Evolutionary conservation across 495 filamentous ascomycete species (phyloP).

Genomic region (Talaromyces proteolyticus): DNA sequence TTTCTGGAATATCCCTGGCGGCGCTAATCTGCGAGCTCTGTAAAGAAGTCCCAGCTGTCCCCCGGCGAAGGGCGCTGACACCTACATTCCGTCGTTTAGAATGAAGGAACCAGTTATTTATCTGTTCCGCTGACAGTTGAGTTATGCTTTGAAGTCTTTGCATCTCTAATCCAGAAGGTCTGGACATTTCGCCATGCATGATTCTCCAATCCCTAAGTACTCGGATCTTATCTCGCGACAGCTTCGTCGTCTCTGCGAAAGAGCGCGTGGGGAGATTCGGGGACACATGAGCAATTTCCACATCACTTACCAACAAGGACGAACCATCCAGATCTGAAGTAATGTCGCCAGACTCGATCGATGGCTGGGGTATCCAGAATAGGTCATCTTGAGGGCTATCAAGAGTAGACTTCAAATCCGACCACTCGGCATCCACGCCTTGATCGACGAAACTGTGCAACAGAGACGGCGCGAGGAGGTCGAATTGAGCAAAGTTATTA

Average conservation of each 20-base stretch:
- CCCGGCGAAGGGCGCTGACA: neutral
- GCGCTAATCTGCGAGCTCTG: neutral
- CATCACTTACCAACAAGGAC: too few relatives aligned
- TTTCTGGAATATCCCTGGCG: neutral
- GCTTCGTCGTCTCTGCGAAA: neutral
- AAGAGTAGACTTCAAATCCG: neutral
- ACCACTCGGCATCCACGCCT: neutral
- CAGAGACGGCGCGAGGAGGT: neutral
- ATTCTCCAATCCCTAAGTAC: conserved; percentile 5
- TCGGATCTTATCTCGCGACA: neutral
- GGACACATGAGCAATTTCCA: too few relatives aligned
- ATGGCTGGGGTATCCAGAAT: too few relatives aligned
- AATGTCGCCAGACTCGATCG: too few relatives aligned
- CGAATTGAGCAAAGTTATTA: neutral
- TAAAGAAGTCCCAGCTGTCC: neutral
- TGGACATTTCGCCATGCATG: neutral
- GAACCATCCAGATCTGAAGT: too few relatives aligned
- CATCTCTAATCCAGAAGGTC: neutral
- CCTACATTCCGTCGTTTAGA: conserved; percentile 1
- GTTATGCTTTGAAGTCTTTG: neutral
- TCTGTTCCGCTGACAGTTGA: conserved; percentile 1
- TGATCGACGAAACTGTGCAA: neutral
- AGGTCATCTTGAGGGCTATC: neutral
- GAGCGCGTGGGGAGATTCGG: too few relatives aligned
- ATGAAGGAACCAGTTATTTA: conserved; percentile 4